phyloP scores from a whole-genome alignment of 2,329 filamentous ascomycete species.

The Cordyceps fumosorosea region DNA sequence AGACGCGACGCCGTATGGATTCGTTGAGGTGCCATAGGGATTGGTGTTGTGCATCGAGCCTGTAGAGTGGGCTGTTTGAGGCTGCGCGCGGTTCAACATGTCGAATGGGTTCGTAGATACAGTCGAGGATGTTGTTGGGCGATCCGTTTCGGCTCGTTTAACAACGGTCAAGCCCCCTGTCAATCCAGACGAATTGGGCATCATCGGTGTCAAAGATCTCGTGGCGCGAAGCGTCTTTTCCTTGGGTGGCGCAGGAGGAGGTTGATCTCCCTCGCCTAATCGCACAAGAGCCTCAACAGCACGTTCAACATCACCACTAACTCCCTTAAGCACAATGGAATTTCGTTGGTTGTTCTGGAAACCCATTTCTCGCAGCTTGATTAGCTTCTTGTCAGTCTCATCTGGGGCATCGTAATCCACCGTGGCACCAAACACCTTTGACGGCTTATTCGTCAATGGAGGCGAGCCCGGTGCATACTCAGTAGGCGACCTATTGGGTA shows the following conservation, averaged over 20 bases:
- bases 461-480: constrained; percentile 27
- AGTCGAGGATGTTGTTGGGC: constrained; percentile 35
- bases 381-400: constrained; percentile 69
- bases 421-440: constrained; percentile 62
- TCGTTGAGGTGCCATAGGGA: constrained; percentile 51
- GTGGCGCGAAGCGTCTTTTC: constrained; percentile 42
- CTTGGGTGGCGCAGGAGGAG: constrained; percentile 33
- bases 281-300: constrained; percentile 79
- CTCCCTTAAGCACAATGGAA: constrained; percentile 69
- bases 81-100: constrained; percentile 44
- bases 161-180: constrained; percentile 9
- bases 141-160: constrained; percentile 21
- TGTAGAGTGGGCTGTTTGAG: constrained; percentile 59
- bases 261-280: constrained; percentile 63
- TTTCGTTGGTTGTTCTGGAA: constrained; percentile 82
- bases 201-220: constrained; percentile 49
- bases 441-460: constrained; percentile 54
- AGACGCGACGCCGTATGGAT: constrained; percentile 59
- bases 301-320: constrained; percentile 78
- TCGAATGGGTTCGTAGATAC: constrained; percentile 64
- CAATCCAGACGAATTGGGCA: constrained; percentile 29
- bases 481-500: constrained; percentile 40
- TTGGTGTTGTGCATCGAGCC: constrained; percentile 54
- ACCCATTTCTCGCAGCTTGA: constrained; percentile 79
- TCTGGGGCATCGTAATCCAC: constrained; percentile 48